These are phyloP conservation scores for Chlamydomonas sp. DNA, from an alignment of 139 green algal species.

Conservation along the genomic window DNA sequence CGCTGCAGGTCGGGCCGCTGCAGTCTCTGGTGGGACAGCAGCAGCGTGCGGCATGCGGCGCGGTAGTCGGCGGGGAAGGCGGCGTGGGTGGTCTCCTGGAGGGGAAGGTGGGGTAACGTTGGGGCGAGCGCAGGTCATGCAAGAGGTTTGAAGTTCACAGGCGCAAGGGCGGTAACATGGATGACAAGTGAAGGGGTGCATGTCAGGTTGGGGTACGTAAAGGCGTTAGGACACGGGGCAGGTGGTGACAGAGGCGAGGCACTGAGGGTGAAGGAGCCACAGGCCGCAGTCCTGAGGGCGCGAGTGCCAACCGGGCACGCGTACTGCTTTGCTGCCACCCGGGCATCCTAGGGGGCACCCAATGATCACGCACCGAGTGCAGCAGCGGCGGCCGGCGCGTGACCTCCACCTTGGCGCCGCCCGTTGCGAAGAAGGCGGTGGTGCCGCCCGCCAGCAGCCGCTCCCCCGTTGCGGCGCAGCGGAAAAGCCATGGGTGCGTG, in stretches of 20 bases:
- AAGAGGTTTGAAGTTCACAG: too few relatives aligned
- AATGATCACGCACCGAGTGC: not conserved
- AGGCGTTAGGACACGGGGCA: too few relatives aligned
- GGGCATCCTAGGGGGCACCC: too few relatives aligned
- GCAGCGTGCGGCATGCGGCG: conserved; percentile 18
- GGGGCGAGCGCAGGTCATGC: not conserved
- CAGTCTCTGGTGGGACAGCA: conserved; percentile 39
- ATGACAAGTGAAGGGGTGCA: too few relatives aligned
- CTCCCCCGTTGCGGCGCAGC: conserved; percentile 32
- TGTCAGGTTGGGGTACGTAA: too few relatives aligned
- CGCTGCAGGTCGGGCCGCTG: conserved; percentile 21
- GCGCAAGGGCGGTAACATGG: too few relatives aligned
- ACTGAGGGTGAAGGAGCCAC: too few relatives aligned
- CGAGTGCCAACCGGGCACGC: too few relatives aligned
- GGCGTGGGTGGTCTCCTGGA: conserved; percentile 31
- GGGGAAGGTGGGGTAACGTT: not conserved
- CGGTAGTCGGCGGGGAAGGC: conserved; percentile 44
- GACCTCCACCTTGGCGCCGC: conserved; percentile 3
- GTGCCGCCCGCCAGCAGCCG: conserved; percentile 54
- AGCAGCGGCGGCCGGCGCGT: conserved; percentile 13
- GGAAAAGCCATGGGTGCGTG: conserved; percentile 63
- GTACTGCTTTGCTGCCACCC: too few relatives aligned
- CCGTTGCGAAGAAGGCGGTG: conserved; percentile 9
- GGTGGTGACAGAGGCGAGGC: too few relatives aligned
- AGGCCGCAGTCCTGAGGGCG: too few relatives aligned